phyloP scores from a whole-genome alignment of 768 basidiomycete species.

The Coprinopsis marcescibilis region DNA sequence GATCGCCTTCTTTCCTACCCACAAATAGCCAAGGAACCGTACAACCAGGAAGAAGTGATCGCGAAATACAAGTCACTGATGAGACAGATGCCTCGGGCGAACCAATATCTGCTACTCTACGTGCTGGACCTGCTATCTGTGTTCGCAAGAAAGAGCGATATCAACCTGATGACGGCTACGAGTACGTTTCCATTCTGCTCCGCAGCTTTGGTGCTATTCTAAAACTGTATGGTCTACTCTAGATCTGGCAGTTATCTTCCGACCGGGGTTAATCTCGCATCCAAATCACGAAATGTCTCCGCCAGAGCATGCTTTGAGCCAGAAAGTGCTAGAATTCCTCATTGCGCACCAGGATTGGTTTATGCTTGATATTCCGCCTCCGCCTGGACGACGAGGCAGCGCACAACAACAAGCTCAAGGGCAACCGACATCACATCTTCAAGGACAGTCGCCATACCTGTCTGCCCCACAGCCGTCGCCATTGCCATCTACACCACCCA shows the following conservation, averaged over 20 bases:
- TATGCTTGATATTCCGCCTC: slow-evolving; percentile 79
- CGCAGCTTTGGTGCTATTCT: background rate
- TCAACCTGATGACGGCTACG: slow-evolving; percentile 92
- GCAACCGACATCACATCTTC: background rate
- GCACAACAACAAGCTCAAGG: background rate
- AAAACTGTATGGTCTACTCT: slow-evolving; percentile 2
- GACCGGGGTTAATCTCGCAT: slow-evolving; percentile 90
- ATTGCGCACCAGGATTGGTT: slow-evolving; percentile 97
- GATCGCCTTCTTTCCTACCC: slow-evolving; percentile 15
- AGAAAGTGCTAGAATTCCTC: slow-evolving; percentile 89
- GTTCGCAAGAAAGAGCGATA: slow-evolving; percentile 84
- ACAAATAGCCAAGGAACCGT: slow-evolving; percentile 54
- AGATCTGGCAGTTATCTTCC: slow-evolving; percentile 98
- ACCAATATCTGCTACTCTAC: slow-evolving; percentile 95
- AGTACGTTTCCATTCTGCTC: slow-evolving; percentile 49
- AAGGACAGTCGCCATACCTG: background rate
- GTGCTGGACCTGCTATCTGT: slow-evolving; percentile 94
- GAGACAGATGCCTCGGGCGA: slow-evolving; percentile 74
- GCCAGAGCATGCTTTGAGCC: slow-evolving; percentile 79
- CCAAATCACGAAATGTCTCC: slow-evolving; percentile 84
- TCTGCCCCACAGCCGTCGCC: background rate
- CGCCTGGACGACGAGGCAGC: slow-evolving; percentile 19
- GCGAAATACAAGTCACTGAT: slow-evolving; percentile 82
- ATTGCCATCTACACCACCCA: background rate
- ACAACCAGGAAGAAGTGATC: slow-evolving; percentile 67